Base-by-base conservation (phyloP, 164 flowering plant species). In the Paratinospora sagittata region DNA sequence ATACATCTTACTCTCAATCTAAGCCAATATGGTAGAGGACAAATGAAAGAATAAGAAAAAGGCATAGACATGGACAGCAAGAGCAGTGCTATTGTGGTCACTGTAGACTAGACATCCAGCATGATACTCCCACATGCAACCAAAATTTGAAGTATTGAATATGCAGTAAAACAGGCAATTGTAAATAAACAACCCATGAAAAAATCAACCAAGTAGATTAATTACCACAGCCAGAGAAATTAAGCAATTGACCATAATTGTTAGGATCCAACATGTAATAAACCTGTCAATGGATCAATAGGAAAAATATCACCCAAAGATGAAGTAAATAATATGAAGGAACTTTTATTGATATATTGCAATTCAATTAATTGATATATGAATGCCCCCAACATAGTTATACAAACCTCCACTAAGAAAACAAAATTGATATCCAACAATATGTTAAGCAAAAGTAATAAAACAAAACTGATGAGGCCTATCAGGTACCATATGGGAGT, bases 221-320 rank as follows among this genome's bases (percentile, higher is more conserved):
- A 67, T 79, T 88, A 95, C 98, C 98, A 77, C 98, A 95, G 47
- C 98, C 98, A 30, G 98, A 86, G 82, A 83, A 90, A 78, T 95
- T 90, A 45, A 92, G 82, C 80, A 86, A 69, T 74, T 85, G 84
- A 62, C 83, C 86, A 63, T 75, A 73, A 62, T 82, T 79, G 65
- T 80, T 77, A 66, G 72, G 39, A 73, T 93, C 94, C 74, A 95
- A 65, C 96, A 95, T 92, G 86, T 90, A 95, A 83, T 95, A 95
- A 69, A 92, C 92, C 98, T 95, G 86, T 24, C 78, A 58, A 73
- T 55, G 4, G 66, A 58, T 47, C 12, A 61, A 63, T 6, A 36
- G 14, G 36, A 33, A 55, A 72, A 11, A 21, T 6, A 57, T 60
- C 37, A 41, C n/a, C 8, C 3, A 10, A n/a, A 37, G 16, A 21